A percentile compares a stretch with the other conserved stretches of the same genome.
Evolutionary conservation across 768 basidiomycete species (phyloP).

Genomic region (Suillus luteus): DNA sequence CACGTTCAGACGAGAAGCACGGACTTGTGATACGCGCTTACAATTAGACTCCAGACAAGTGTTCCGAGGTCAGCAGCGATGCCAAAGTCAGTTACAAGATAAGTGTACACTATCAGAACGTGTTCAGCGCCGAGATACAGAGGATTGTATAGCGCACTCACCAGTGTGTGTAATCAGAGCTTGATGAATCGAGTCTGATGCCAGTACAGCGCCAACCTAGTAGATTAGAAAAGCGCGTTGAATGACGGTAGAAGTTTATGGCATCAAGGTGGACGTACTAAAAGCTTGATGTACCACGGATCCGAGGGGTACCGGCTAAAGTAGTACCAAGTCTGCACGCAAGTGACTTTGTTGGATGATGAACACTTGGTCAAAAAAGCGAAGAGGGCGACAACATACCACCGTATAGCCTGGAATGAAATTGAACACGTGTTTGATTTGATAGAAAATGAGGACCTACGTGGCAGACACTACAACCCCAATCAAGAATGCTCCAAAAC

Average conservation of each 20-base stretch:
- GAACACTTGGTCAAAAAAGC: neutral
- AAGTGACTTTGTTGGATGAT: constrained; percentile 43
- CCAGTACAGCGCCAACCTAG: constrained; percentile 51
- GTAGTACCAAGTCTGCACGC: constrained; percentile 58
- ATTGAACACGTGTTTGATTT: neutral
- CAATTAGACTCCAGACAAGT: constrained; percentile 41
- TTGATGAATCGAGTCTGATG: constrained; percentile 56
- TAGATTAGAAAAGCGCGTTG: constrained; percentile 23
- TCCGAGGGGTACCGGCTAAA: constrained; percentile 50
- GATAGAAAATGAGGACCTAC: constrained; percentile 37
- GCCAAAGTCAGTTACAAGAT: constrained; percentile 46
- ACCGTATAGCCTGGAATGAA: constrained; percentile 46
- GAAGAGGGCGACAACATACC: constrained; percentile 33
- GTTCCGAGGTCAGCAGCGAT: constrained; percentile 27
- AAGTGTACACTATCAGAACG: constrained; percentile 45
- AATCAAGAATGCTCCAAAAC: constrained; percentile 51
- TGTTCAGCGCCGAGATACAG: neutral
- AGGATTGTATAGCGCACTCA: constrained; percentile 19
- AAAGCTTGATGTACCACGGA: constrained; percentile 45
- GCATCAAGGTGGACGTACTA: constrained; percentile 37
- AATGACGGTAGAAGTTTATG: neutral
- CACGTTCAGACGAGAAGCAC: constrained; percentile 10
- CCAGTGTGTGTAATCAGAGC: constrained; percentile 53
- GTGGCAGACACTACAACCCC: constrained; percentile 49
- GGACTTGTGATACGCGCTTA: constrained; percentile 9